Base-by-base conservation (phyloP, 306 rosid species). In the Carpinus fangiana region DNA sequence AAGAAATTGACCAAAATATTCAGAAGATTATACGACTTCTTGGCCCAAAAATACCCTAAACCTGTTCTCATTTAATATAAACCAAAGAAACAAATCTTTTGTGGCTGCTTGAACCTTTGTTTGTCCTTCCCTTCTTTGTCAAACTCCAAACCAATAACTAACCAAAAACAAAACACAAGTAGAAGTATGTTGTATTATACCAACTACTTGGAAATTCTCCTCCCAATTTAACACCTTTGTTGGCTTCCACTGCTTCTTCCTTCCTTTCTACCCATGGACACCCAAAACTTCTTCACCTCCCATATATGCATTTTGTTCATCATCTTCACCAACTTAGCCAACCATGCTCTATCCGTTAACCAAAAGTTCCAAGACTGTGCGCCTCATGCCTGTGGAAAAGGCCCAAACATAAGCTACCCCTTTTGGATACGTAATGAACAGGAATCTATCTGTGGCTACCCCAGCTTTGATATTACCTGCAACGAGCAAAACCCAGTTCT, bases 381-480 rank as follows among this genome's bases (percentile, higher is more conserved):
- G 72, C 91, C 91, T 78, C 71, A 13, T 76, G 85, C 83, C 8
- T 88, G 94, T 76, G 92, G 91, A 51, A 75, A 61, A 72, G 93
- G 93, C 8, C 90, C 87, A 2, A 26, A 45, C 18, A 84, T 91
- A 21, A 86, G 87, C 70, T 93, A 87, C 73, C 97, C 97, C 8
- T 91, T 93, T 52, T 83, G 97, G 94, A 79, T 88, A 80, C 76
- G 87, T 71, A 52, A 77, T 61, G 73, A 76, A 21, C 89, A 89
- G 10, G 80, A 70, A 18, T 23, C 87, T 59, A 88, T 78, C 67
- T 88, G 95, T 76, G 97, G 95, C 73, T 31, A 73, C 59, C 89
- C 88, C 2, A 75, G 78, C 73, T 93, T 91, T 82, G 77, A 73
- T 70, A 74, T 93, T 50, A 57, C 73, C 72, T 90, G 97, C 84